Base-by-base conservation (phyloP, 2,329 filamentous ascomycete genomes). In the Akanthomyces uredinophilus region DNA sequence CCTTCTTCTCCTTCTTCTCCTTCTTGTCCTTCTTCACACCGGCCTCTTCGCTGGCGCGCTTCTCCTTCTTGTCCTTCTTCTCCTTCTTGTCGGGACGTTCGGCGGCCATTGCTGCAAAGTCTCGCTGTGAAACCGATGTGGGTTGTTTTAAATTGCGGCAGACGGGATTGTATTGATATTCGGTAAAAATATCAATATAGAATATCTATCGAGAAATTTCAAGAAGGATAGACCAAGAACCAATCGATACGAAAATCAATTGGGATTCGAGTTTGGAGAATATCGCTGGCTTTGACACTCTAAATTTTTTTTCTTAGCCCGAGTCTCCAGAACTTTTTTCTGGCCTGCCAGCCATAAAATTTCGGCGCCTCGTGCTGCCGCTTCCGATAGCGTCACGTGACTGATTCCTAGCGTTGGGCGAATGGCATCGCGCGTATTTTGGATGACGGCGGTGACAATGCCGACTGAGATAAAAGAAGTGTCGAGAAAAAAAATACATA, bases 1-100 rank as follows among this genome's bases (percentile, higher is more conserved):
- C 90, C 49, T 81, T 80, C 75, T 87, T 89, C 81, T 90, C 89
- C 39, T 83, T 82, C 71, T 85, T 83, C 76, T 84, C 84, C 61
- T 86, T 83, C 75, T 83, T 83, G 73, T 83, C 81, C 67, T 76
- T 68, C 75, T 86, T 85, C 70, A 73, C 73, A 63, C 85, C 76
- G 69, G 82, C 82, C 62, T 80, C 77, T 60, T 77, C 78, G 64
- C 84, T 82, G 74, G 78, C 81, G 71, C 79, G 78, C 80, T 83
- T 84, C 79, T 85, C 83, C 62, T 84, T 84, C 79, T 85, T 84
- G 59, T 84, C 81, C 76, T 84, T 84, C 77, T 83, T 84, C 63
- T 81, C 79, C 75, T 80, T 81, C 73, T 80, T 79, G 59, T 79
- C 77, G 67, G 76, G 75, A 71, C 78, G 75, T 70, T 79, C 78